phyloP scores from a whole-genome alignment of 2,329 filamentous ascomycete species.

The Pyrenochaeta sp. region DNA sequence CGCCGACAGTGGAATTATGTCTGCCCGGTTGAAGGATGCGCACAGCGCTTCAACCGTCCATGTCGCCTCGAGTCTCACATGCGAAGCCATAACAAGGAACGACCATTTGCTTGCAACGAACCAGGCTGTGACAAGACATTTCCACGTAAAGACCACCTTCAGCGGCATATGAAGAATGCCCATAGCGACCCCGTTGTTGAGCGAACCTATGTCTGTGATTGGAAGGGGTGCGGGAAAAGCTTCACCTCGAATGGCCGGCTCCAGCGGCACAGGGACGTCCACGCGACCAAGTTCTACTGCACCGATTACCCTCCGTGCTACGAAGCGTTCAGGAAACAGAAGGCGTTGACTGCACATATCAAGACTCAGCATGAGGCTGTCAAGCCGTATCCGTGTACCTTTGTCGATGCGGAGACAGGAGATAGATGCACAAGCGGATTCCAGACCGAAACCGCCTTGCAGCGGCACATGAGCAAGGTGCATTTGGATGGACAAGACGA shows the following conservation, averaged over 20 bases:
- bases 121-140: slow-evolving; percentile 82
- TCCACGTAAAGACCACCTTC: slow-evolving; percentile 84
- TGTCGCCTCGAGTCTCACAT: slow-evolving; percentile 79
- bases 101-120: slow-evolving; percentile 77
- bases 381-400: slow-evolving; percentile 74
- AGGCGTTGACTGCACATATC: slow-evolving; percentile 85
- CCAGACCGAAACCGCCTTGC: slow-evolving; percentile 74
- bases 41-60: slow-evolving; percentile 87
- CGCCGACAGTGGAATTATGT: slow-evolving; percentile 76
- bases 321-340: slow-evolving; percentile 84
- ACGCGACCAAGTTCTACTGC: slow-evolving; percentile 80
- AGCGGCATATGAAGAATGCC: slow-evolving; percentile 82
- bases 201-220: slow-evolving; percentile 75
- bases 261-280: slow-evolving; percentile 78
- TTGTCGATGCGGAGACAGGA: slow-evolving; percentile 62
- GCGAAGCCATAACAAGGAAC: slow-evolving; percentile 84
- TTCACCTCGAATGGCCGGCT: slow-evolving; percentile 84
- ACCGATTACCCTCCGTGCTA: slow-evolving; percentile 74
- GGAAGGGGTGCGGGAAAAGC: slow-evolving; percentile 76
- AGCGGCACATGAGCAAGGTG: slow-evolving; percentile 72
- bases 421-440: slow-evolving; percentile 73
- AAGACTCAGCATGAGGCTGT: slow-evolving; percentile 76
- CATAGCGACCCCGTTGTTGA: slow-evolving; percentile 68
- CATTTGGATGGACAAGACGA: slow-evolving; percentile 67
- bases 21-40: slow-evolving; percentile 78